These are phyloP conservation scores for Aspergillus olivimuriae DNA, from an alignment of 495 filamentous ascomycete species.

Conservation along the genomic window DNA sequence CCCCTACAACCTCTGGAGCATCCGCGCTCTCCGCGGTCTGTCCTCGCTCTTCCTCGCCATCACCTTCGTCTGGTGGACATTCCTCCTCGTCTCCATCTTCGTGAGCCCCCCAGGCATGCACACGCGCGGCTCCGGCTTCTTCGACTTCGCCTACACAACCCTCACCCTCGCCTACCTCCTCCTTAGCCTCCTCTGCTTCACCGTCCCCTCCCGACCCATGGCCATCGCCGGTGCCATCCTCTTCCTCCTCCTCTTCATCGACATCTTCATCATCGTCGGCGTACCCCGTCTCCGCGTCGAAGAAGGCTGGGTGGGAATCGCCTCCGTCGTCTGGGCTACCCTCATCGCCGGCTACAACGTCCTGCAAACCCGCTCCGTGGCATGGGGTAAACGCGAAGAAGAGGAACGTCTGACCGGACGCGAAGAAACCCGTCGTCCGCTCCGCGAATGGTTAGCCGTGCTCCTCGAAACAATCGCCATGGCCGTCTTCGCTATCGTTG, in stretches of 20 bases:
- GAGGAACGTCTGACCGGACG: constrained; percentile 89
- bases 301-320: constrained; percentile 87
- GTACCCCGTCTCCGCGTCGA: constrained; percentile 67
- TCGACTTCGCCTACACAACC: constrained; percentile 72
- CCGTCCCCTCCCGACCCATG: constrained; percentile 70
- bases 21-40: constrained; percentile 68
- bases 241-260: constrained; percentile 64
- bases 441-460: constrained; percentile 81
- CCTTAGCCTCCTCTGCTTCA: constrained; percentile 78
- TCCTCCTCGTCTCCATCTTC: constrained; percentile 80
- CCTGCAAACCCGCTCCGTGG: constrained; percentile 62
- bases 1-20: constrained; percentile 90
- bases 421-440: constrained; percentile 73
- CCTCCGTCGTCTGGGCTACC: constrained; percentile 70
- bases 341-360: constrained; percentile 58
- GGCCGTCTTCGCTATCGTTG: constrained; percentile 55
- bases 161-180: constrained; percentile 66
- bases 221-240: constrained; percentile 61
- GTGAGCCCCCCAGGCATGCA: constrained; percentile 81
- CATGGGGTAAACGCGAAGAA: constrained; percentile 86
- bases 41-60: constrained; percentile 67
- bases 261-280: constrained; percentile 70
- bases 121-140: constrained; percentile 84
- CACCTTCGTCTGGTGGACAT: constrained; percentile 83
- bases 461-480: constrained; percentile 65